Conservation (phyloP, 768 basidiomycete genomes). For the Hericium rajendrae region DNA sequence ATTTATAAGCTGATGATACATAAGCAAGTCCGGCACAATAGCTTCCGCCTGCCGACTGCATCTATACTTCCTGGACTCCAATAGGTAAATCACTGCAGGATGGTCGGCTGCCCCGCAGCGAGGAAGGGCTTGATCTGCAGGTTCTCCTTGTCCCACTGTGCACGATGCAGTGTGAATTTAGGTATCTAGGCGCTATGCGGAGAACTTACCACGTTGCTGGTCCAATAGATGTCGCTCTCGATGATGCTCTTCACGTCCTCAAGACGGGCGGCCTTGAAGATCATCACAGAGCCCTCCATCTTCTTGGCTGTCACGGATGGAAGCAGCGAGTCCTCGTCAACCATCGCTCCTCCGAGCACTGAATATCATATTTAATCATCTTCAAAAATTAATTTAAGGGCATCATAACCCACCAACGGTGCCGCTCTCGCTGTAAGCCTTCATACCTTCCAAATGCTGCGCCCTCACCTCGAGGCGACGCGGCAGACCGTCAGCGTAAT, state of each 20-base stretch:
- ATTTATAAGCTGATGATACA: no score
- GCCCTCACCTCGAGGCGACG: slow-evolving; percentile 1
- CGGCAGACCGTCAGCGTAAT: background rate
- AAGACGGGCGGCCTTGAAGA: slow-evolving; percentile 44
- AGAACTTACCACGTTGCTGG: slow-evolving; percentile 31
- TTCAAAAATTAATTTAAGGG: background rate
- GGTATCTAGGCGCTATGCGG: background rate
- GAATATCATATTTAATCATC: background rate
- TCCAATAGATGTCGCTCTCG: slow-evolving; percentile 36
- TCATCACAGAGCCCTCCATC: slow-evolving; percentile 50
- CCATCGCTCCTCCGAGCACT: slow-evolving; percentile 29
- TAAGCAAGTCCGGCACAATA: no score
- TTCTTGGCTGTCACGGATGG: slow-evolving; percentile 37
- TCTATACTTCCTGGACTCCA: no score
- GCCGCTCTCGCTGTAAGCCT: background rate
- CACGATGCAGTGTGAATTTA: background rate
- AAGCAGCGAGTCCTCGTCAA: slow-evolving; percentile 49
- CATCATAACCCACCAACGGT: background rate
- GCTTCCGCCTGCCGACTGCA: no score
- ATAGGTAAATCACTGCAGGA: no score
- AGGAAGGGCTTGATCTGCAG: slow-evolving; percentile 28
- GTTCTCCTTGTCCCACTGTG: slow-evolving; percentile 50
- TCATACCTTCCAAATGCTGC: background rate
- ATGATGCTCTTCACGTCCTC: slow-evolving; percentile 33
- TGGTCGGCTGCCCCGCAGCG: background rate